phyloP scores from a whole-genome alignment of 495 filamentous ascomycete species.

The Friedmanniomyces simplex region DNA sequence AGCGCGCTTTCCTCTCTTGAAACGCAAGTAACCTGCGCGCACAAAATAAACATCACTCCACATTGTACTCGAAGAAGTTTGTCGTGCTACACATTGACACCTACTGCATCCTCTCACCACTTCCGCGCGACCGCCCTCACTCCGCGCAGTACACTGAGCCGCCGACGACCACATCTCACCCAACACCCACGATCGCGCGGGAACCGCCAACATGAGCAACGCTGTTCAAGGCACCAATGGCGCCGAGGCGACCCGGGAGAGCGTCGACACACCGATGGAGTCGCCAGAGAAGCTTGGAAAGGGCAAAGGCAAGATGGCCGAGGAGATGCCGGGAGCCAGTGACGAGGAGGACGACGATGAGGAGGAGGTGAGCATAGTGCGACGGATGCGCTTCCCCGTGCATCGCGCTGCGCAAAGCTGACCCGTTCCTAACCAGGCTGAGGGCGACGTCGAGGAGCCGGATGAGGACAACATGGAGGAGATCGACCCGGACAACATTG shows the following conservation, averaged over 20 bases:
- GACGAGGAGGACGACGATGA: conserved; percentile 22
- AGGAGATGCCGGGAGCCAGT: conserved; percentile 23
- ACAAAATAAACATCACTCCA: neutral
- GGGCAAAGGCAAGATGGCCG: conserved; percentile 35
- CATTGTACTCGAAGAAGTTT: neutral
- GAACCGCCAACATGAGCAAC: conserved; percentile 10
- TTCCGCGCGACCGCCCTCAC: neutral
- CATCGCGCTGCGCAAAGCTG: neutral
- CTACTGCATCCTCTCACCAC: neutral
- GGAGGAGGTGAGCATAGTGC: conserved; percentile 4
- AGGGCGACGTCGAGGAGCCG: conserved; percentile 41
- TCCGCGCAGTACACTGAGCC: neutral
- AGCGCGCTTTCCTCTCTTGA: neutral
- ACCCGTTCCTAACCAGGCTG: neutral
- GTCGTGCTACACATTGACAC: neutral
- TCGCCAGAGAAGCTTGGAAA: conserved; percentile 28
- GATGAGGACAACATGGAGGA: conserved; percentile 81
- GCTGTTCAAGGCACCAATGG: neutral
- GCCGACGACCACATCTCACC: neutral
- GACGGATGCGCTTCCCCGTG: neutral
- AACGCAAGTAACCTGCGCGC: neutral
- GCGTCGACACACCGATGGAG: conserved; percentile 16
- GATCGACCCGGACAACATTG: conserved; percentile 82
- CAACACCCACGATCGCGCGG: neutral
- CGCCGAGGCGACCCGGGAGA: neutral